phyloP scores from a whole-genome alignment of 306 rosid species.

The Castanopsis chinensis region DNA sequence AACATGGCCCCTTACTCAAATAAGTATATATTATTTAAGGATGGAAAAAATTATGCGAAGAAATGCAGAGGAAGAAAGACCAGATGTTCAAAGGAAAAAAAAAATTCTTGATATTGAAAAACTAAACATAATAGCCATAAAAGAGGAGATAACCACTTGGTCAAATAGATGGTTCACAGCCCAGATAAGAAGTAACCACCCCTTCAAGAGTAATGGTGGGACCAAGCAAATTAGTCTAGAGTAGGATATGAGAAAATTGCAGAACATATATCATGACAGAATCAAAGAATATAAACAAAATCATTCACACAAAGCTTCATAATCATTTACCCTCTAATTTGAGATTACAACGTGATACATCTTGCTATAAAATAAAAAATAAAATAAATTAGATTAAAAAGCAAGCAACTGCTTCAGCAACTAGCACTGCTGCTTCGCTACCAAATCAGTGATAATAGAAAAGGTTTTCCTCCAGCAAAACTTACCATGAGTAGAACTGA shows the following conservation, averaged over 20 bases:
- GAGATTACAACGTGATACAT: background rate
- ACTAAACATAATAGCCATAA: background rate
- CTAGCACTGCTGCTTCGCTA: background rate
- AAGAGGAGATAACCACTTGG: background rate
- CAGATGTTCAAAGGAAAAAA: background rate
- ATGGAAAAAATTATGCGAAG: background rate
- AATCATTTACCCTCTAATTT: background rate
- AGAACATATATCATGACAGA: background rate
- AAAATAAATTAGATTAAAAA: background rate
- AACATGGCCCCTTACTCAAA: background rate
- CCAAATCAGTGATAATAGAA: background rate
- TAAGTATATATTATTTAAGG: background rate
- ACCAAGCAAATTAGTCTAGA: background rate
- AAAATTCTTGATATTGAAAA: background rate
- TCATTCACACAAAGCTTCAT: background rate
- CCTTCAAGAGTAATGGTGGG: background rate
- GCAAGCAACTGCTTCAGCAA: too few species aligned
- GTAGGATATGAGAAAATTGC: background rate
- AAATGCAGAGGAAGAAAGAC: background rate
- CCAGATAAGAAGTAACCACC: background rate
- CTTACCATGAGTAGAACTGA: slow-evolving; percentile 97
- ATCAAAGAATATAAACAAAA: background rate
- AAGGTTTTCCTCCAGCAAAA: slow-evolving; percentile 21
- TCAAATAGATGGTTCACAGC: background rate
- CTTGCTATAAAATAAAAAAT: background rate